phyloP scores from a whole-genome alignment of 164 flowering plant genomes.

The Macadamia integrifolia region DNA sequence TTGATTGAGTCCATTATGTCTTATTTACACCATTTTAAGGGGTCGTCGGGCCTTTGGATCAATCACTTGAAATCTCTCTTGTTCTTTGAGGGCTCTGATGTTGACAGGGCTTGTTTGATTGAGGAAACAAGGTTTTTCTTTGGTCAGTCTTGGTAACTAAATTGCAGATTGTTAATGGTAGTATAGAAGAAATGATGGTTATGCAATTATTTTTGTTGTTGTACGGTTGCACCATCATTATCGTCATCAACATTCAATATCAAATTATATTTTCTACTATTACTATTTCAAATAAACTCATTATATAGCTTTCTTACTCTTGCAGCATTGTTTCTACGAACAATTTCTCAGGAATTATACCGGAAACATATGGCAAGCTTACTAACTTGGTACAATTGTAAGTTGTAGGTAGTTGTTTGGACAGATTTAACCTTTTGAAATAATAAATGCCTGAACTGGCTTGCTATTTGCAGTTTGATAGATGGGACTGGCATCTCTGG shows the following conservation, averaged over 20 bases:
- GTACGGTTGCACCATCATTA: too few species aligned
- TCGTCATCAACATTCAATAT: not conserved
- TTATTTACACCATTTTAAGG: too few species aligned
- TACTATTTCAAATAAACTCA: not conserved
- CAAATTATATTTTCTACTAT: not conserved
- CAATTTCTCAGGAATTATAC: constrained; percentile 53
- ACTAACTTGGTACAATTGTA: constrained; percentile 56
- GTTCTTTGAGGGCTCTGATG: too few species aligned
- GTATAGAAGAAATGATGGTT: too few species aligned
- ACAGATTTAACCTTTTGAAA: not conserved
- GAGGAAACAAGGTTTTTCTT: too few species aligned
- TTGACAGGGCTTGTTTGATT: too few species aligned
- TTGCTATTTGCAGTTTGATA: constrained; percentile 53
- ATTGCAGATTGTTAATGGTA: too few species aligned
- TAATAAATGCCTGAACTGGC: not conserved
- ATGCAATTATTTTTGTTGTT: too few species aligned
- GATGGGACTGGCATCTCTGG: constrained; percentile 75
- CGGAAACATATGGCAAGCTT: constrained; percentile 37
- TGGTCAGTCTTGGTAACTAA: too few species aligned
- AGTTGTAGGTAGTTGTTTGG: constrained; percentile 18
- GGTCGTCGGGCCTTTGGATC: too few species aligned
- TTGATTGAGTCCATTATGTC: too few species aligned
- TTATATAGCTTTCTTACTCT: not conserved
- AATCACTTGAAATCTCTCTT: too few species aligned
- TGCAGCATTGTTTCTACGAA: constrained; percentile 50